Conservation (phyloP, 768 basidiomycete species). For the Termitomyces sp. region DNA sequence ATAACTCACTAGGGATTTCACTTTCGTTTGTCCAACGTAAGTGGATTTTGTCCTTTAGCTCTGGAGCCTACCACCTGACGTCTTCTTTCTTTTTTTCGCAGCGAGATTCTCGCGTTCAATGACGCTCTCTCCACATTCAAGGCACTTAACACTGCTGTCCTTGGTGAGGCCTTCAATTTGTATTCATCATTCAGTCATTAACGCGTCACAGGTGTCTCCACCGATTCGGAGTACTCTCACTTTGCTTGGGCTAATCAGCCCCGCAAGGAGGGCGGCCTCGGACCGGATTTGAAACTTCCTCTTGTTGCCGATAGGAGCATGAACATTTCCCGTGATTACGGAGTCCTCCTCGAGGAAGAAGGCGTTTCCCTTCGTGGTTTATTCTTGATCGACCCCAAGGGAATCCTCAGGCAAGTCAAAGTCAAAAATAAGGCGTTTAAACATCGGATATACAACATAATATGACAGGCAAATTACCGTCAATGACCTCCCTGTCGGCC, state of each 20-base stretch:
- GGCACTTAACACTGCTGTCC: constrained; percentile 65
- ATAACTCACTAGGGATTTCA: constrained; percentile 60
- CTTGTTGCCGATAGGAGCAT: constrained; percentile 77
- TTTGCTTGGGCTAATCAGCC: constrained; percentile 82
- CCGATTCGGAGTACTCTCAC: constrained; percentile 87
- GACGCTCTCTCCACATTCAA: constrained; percentile 76
- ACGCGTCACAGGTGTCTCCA: constrained; percentile 47
- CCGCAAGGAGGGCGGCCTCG: constrained; percentile 84
- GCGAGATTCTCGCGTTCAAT: constrained; percentile 92
- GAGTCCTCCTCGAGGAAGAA: constrained; percentile 82
- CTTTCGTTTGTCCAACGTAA: constrained; percentile 86
- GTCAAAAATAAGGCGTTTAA: constrained; percentile 9
- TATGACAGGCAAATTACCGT: constrained; percentile 71
- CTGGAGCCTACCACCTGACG: not conserved
- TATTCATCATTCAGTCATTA: not conserved
- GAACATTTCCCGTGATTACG: constrained; percentile 80
- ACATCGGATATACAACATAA: not conserved
- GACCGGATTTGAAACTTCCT: constrained; percentile 82
- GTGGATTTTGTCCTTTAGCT: constrained; percentile 7
- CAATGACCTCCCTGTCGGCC: constrained; percentile 93
- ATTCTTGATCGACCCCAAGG: constrained; percentile 86
- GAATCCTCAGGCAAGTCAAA: constrained; percentile 52
- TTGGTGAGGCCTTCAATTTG: constrained; percentile 43
- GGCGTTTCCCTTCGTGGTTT: constrained; percentile 85
- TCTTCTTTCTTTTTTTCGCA: constrained; percentile 9